Evolutionary conservation across 2,329 filamentous ascomycete species (phyloP).

Genomic region (Simplicillium sp.): DNA sequence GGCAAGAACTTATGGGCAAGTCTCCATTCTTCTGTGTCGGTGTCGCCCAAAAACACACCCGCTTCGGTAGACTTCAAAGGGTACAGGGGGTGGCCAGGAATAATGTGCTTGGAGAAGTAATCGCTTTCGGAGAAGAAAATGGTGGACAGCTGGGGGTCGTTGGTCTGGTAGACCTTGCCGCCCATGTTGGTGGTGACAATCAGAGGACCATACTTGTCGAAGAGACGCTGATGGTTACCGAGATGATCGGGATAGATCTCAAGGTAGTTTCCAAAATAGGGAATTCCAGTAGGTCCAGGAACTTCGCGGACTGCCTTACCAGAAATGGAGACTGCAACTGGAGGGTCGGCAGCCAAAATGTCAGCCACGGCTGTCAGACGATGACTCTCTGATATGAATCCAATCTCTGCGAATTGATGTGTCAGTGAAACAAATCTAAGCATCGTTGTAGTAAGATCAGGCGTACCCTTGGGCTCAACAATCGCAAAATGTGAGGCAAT

Average conservation of each 20-base stretch:
- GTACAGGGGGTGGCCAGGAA: slow-evolving; percentile 36
- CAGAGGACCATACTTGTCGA: slow-evolving; percentile 40
- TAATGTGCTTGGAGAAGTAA: slow-evolving; percentile 44
- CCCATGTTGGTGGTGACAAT: slow-evolving; percentile 44
- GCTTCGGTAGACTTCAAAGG: slow-evolving; percentile 31
- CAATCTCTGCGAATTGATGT: slow-evolving; percentile 20
- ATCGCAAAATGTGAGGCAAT: slow-evolving; percentile 32
- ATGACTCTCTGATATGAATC: slow-evolving; percentile 21
- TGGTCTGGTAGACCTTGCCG: slow-evolving; percentile 37
- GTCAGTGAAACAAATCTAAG: neutral
- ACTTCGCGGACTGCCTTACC: slow-evolving; percentile 37
- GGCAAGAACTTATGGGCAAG: slow-evolving; percentile 53
- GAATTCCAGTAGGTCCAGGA: slow-evolving; percentile 37
- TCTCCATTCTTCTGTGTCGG: slow-evolving; percentile 38
- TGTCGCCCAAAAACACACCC: slow-evolving; percentile 39
- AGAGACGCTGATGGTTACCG: slow-evolving; percentile 45
- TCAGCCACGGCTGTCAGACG: slow-evolving; percentile 23
- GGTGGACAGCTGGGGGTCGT: slow-evolving; percentile 34
- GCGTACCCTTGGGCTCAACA: slow-evolving; percentile 28
- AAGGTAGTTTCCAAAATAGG: slow-evolving; percentile 42
- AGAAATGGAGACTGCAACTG: slow-evolving; percentile 36
- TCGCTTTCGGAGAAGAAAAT: slow-evolving; percentile 38
- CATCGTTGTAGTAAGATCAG: neutral
- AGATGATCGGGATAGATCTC: slow-evolving; percentile 49
- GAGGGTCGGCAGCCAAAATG: slow-evolving; percentile 19